A percentile compares a stretch with the other conserved stretches of the same genome.
These are phyloP conservation scores for Cardamine chenopodiifolia DNA, from an alignment of 345 rosid species.

Conservation along the genomic window DNA sequence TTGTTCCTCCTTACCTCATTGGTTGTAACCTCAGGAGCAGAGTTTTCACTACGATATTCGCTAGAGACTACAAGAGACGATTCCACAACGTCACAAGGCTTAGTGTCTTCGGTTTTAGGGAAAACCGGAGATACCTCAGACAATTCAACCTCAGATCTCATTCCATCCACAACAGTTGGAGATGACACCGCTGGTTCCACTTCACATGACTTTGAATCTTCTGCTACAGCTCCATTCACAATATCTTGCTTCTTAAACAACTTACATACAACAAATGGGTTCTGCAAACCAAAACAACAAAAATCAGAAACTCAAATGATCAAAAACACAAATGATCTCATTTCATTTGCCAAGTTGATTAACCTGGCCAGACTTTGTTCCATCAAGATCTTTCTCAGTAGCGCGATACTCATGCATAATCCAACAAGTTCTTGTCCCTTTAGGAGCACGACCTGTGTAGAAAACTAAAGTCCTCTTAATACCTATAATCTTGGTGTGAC, in stretches of 20 bases:
- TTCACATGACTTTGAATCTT: slow-evolving; percentile 45
- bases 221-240: too few species aligned
- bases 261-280: slow-evolving; percentile 61
- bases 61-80: slow-evolving; percentile 23
- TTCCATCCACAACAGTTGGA: slow-evolving; percentile 39
- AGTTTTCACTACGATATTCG: slow-evolving; percentile 29
- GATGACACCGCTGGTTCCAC: slow-evolving; percentile 44
- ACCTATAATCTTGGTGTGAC: slow-evolving; percentile 59
- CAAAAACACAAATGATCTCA: background rate
- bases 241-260: slow-evolving; percentile 70
- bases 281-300: slow-evolving; percentile 30
- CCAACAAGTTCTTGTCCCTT: slow-evolving; percentile 72
- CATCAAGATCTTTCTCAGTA: slow-evolving; percentile 69
- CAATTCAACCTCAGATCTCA: slow-evolving; percentile 34
- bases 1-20: slow-evolving; percentile 45
- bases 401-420: slow-evolving; percentile 93
- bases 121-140: slow-evolving; percentile 40
- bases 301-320: background rate
- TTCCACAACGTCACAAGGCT: slow-evolving; percentile 2
- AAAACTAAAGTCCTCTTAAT: slow-evolving; percentile 93
- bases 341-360: background rate
- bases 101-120: slow-evolving; percentile 23
- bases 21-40: slow-evolving; percentile 33
- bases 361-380: slow-evolving; percentile 85
- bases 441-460: slow-evolving; percentile 81